Evolutionary conservation across 202 grass and related monocot species (phyloP), one percentile per base, ranked within the genome.

Genomic region (Panicum hallii): DNA sequence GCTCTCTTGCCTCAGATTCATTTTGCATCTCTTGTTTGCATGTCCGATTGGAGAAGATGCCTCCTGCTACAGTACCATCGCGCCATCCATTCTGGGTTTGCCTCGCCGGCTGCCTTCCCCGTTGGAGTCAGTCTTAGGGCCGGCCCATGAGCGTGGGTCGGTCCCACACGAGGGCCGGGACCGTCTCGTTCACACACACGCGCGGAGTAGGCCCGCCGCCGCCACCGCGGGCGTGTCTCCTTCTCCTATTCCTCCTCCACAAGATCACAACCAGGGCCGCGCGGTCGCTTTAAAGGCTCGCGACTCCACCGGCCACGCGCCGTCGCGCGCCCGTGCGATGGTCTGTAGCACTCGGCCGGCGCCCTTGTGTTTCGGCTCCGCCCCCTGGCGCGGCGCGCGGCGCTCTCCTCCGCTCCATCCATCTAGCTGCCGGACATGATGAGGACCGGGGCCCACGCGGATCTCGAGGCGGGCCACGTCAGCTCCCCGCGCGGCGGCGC

Each of bases 401-500:
- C 57, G 22, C 57, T 28, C 64, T 20, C 36, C 28, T 3, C 38
- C 3, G 28, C 17, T 15, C 22, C 77, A n/a, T 38, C 36, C 36
- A 32, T 1, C 26, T 26, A 4, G 50, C 4, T 2, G 57, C 22
- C 5, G 57, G 57, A n/a, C 50, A 50, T 42, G 85, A 10, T 30
- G 26, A 26, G 26, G 14, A 42, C 11, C 11, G 62, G 28, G 41
- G 58, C 2, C 23, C 50, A 70, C 28, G 4, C 63, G 79, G 85
- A 87, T 30, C 30, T 87, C 52, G 79, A 82, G 62, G 53, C 15
- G 30, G 63, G 62, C 6, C 26, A 28, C 53, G 50, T 46, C 41
- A 28, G 63, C 41, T 11, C 13, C 30, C 48, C 17, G 28, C 12
- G 28, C 61, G 49, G 5, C 61, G 62, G 61, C 65, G 61, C 74